Evolutionary conservation across 768 basidiomycete species (phyloP).

Genomic region (Mycena vitilis): DNA sequence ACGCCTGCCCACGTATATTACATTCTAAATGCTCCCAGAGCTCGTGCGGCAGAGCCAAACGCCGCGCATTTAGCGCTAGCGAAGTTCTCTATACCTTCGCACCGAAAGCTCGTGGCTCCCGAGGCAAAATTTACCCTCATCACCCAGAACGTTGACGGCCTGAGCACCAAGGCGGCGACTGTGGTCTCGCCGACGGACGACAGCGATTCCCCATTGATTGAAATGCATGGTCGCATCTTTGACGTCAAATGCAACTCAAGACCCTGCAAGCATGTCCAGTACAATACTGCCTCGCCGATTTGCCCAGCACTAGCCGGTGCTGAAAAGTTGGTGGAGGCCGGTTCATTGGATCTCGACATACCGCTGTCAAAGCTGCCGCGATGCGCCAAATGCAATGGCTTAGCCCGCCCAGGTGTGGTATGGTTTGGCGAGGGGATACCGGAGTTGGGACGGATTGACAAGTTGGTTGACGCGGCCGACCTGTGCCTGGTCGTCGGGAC

Average conservation of each 20-base stretch:
- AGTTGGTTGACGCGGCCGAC: constrained; percentile 58
- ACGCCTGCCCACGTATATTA: constrained; percentile 2
- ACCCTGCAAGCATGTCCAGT: constrained; percentile 54
- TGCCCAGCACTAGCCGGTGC: constrained; percentile 58
- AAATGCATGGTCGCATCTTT: constrained; percentile 74
- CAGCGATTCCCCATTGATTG: constrained; percentile 48
- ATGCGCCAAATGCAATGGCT: constrained; percentile 55
- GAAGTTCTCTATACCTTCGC: constrained; percentile 52
- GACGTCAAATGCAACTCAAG: constrained; percentile 62
- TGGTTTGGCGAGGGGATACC: constrained; percentile 67
- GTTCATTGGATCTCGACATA: constrained; percentile 51
- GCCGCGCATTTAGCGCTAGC: constrained; percentile 67
- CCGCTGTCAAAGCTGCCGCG: constrained; percentile 54
- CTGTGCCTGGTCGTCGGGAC: constrained; percentile 68
- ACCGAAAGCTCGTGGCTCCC: constrained; percentile 54
- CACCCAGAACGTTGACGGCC: constrained; percentile 74
- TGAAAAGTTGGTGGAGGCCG: constrained; percentile 51
- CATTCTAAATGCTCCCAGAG: constrained; percentile 48
- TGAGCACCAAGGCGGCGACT: constrained; percentile 55
- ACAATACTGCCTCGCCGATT: constrained; percentile 56
- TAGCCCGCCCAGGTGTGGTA: constrained; percentile 65
- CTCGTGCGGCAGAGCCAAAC: constrained; percentile 61
- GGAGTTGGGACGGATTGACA: constrained; percentile 52
- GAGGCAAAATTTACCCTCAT: constrained; percentile 60
- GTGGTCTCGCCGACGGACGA: constrained; percentile 34